Evolutionary conservation across 2,329 filamentous ascomycete genomes (phyloP), one percentile per base, ranked within the genome.

Genomic region (Albophoma yamanashiensis): DNA sequence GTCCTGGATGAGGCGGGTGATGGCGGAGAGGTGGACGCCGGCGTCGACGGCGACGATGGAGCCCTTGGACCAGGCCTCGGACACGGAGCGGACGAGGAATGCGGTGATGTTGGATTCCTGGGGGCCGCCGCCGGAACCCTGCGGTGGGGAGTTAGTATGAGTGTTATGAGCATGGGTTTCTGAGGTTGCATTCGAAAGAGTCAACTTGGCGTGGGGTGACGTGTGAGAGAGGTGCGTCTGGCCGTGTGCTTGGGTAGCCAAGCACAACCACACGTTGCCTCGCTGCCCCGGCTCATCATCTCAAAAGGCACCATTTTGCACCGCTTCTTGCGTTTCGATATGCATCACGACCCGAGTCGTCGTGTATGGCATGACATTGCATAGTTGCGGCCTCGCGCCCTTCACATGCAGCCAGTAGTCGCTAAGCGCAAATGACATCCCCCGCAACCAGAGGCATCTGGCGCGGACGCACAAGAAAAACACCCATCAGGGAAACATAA

Each of bases 1-100:
- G n/a, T 78, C 71, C 62, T 91, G 81, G 34, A 99, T 79, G 56
- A 96, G 89, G 56, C 84, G 82, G n/a, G 85, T 85, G 60, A 99
- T 96, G 59, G 91, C 86, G 36, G 90, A 86, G 47, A 99, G 82
- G 71, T 97, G 89, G 39, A 92, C 91, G 56, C 94, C 94, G 12
- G 92, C 92, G 77, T 99, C 94, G 58, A 99, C 88, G n/a, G 93
- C 92, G 36, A 97, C 79, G 47, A 97, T 74, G 0, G 92, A 97
- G 53, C 89, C 88, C 67, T 87, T 89, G 56, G 82, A 79, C 94
- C 94, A 99, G 63, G 86, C 83, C 58, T 88, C 84, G 38, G 87
- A 83, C 12, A 88, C 81, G 5, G 93, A 93, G 55, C 93, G 88
- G 55, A 97, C 90, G 25, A 99, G 83, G 61, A 97, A 86, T 3